These are phyloP conservation scores for Corniculantispora saksenae DNA, from an alignment of 2,329 filamentous ascomycete genomes.

Conservation along the genomic window DNA sequence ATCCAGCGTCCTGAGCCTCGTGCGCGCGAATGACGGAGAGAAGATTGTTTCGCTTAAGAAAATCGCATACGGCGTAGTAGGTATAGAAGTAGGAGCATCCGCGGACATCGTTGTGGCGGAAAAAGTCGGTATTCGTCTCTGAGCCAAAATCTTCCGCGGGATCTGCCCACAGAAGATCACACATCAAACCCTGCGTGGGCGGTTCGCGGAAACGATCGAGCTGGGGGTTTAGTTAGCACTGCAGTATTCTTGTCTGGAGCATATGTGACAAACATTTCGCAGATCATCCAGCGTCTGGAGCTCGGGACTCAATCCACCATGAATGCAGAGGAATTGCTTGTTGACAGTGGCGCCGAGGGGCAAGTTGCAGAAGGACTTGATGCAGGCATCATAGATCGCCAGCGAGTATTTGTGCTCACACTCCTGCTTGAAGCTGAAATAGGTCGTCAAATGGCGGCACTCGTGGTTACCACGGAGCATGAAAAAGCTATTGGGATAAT, in stretches of 20 bases:
- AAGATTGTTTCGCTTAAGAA: conserved; percentile 98
- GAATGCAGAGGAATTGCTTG: conserved; percentile 99
- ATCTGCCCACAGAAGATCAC: conserved; percentile 98
- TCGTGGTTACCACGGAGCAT: conserved; percentile 97
- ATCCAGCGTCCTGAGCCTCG: conserved; percentile 98
- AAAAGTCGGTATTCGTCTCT: conserved; percentile 97
- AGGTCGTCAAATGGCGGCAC: conserved; percentile 97
- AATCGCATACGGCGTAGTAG: conserved; percentile 93
- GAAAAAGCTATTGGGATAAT: conserved; percentile 97
- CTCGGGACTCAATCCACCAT: conserved; percentile 93
- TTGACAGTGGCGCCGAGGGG: conserved; percentile 98
- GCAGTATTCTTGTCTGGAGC: neutral
- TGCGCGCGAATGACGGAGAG: conserved; percentile 96
- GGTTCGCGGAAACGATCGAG: conserved; percentile 98
- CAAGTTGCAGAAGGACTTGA: conserved; percentile 94
- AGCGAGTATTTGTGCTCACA: conserved; percentile 99
- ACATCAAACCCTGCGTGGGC: conserved; percentile 97
- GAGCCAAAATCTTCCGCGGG: conserved; percentile 97
- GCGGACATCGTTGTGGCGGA: conserved; percentile 96
- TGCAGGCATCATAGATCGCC: conserved; percentile 92
- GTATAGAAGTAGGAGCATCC: conserved; percentile 99
- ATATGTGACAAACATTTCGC: conserved; percentile 64
- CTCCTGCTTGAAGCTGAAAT: conserved; percentile 99
- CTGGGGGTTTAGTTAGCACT: conserved; percentile 44
- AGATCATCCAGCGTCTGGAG: conserved; percentile 94